Base-by-base conservation (phyloP, 176 grass and related monocot genomes). In the Otatea glauca region DNA sequence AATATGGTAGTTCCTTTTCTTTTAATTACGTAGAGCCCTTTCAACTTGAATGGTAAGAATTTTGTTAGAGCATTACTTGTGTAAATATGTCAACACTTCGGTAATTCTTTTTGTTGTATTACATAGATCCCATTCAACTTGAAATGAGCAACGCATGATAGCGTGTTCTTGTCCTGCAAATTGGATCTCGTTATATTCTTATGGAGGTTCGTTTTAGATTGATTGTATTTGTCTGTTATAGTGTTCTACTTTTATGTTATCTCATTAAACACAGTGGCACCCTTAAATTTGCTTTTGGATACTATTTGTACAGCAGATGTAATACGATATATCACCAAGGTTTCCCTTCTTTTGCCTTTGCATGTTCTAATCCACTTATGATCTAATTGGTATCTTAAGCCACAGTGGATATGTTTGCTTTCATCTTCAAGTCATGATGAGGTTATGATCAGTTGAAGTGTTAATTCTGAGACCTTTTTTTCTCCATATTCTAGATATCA, bases 401-500 rank as follows among this genome's bases (percentile, higher is more conserved):
- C 54, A 41, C 10, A 41, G 41, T 45, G 17, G 68, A 44, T 77
- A 67, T 79, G 8, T 69, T 68, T 25, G 13, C 51, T 59, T 77
- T 67, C 73, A 72, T 74, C 59, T 60, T 47, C 18, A 81, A 75
- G 18, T 72, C n/a, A 60, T 3, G 39, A 34, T 70, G 60, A 41
- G 27, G 23, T 37, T 65, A 69, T 62, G 3, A 32, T 2, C 8
- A 18, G 25, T 29, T 29, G 29, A 75, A 32, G 53, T 68, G 11
- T 60, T 90, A 72, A 84, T 14, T 60, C 27, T 83, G 68, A 43
- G 9, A 7, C 51, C 37, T 8, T 37, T 2, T 60, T 23, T 6
- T 6, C 65, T 49, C 44, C 44, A 53, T 32, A 68, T 74, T 90
- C 53, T 76, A 58, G 59, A 68, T 80, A 23, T 61, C 67, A 55